Evolutionary conservation across 73 alveolate species (phyloP), one percentile per base, ranked within the genome.

Genomic region (Paramecium primaurelia): DNA sequence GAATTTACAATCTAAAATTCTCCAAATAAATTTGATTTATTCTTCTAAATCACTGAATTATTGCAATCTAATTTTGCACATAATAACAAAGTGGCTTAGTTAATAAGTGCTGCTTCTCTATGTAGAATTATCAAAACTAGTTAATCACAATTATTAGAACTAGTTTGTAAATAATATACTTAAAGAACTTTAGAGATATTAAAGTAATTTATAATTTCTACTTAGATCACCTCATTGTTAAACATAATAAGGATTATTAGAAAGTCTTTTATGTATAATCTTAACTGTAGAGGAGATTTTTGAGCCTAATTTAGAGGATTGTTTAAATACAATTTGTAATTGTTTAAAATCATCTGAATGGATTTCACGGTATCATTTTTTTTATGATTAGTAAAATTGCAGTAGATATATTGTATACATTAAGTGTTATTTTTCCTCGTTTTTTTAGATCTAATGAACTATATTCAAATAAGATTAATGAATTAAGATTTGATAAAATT

Each of bases 361-460:
- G 94, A 71, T 28, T 71, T 84, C 91, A 44, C 49, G 91, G 91
- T 80, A 80, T 38, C 58, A 80, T 25, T 80, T 26, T 11, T 80
- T 8, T 32, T 26, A 26, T 45, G 69, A 54, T 44, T 71, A 89
- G 94, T 22, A 89, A 89, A 71, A 30, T 89, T 25, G 94, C 94
- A 37, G 84, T 89, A 2, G 94, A 89, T 89, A 83, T 89, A 37
- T 71, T 89, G 18, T 89, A 89, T 73, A 89, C 92, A 71, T 73
- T 89, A 40, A 59, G 92, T 30, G 94, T 89, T 7, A 71, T 89
- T 26, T 71, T 89, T 34, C 88, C 92, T 10, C 86, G 64, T 60
- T 89, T 28, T 71, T 71, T 89, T 38, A 38, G 51, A 42, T 60
- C 37, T 5, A 30, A 71, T 20, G 86, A 71, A 22, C 34, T 40